Evolutionary conservation across 1,139 yeast species (phyloP), one percentile per base, ranked within the genome.

Genomic region (Wickerhamiella infanticola): DNA sequence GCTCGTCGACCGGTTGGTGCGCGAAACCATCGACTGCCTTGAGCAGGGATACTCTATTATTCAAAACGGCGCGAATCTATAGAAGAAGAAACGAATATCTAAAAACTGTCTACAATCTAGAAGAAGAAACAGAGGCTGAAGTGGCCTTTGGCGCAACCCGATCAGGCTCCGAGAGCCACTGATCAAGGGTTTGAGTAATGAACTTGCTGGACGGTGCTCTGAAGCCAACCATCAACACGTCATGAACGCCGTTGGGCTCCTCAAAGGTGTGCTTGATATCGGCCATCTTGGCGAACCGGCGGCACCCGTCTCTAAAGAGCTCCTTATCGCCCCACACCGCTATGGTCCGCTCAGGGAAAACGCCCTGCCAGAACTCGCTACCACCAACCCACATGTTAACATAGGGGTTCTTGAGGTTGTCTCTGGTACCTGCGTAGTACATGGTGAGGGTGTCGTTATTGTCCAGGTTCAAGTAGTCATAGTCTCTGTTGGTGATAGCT

Each of bases 271-370:
- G 33, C 29, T 35, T 33, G 29, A 52, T 39, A 1, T 46, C 46
- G 11, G 50, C 48, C 4, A 40, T 24, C 3, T 43, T 42, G 13
- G 47, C 49, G 29, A 42, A 51, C 39, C 48, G 49, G 7, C 27
- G 24, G 49, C 50, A 48, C n/a, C 51, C 64, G 40, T 61, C 63
- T 39, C 63, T 54, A 41, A 68, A 56, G 3, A 63, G 59, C 52
- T 69, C 73, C 35, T 66, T 54, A 45, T 64, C 70, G 24, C 74
- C 74, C 49, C 59, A 62, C 29, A 68, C 58, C 35, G 62, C 51
- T 0, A 67, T 46, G 4, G 64, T 63, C 25, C 59, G 54, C 5
- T 53, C 54, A 26, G 59, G 58, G 37, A 69, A 53, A 3, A 66
- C 64, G 13, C 57, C 54, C 18, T 54, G 53, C 71, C 71, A 68